Evolutionary conservation across 73 alveolate species (phyloP).

Genomic region (Blepharisma japonicum): DNA sequence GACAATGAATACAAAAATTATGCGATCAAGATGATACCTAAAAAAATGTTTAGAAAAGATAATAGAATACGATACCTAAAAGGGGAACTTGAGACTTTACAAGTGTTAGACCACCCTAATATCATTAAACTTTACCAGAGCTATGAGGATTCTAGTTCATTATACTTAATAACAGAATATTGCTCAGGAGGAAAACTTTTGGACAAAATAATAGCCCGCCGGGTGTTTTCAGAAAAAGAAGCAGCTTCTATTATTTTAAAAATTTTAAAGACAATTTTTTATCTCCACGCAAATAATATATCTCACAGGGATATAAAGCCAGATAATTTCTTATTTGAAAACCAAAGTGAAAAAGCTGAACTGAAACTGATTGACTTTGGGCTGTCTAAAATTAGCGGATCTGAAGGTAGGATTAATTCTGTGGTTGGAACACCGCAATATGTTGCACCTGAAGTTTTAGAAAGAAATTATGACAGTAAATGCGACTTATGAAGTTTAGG

Average conservation of each 20-base stretch:
- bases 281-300: background rate
- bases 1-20: too few relatives aligned
- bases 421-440: constrained; percentile 39
- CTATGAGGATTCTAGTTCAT: too few relatives aligned
- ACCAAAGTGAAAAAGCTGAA: background rate
- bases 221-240: constrained; percentile 9
- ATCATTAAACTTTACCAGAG: too few relatives aligned
- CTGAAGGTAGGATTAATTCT: background rate
- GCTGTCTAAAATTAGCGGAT: background rate
- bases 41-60: too few relatives aligned
- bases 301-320: constrained; percentile 22
- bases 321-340: constrained; percentile 8
- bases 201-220: constrained; percentile 3
- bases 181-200: constrained; percentile 56
- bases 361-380: constrained; percentile 10
- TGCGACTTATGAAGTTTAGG: constrained; percentile 68
- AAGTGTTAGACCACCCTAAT: too few relatives aligned
- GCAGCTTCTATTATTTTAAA: constrained; percentile 40
- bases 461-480: constrained; percentile 50
- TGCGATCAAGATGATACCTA: too few relatives aligned
- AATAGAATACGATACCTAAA: too few relatives aligned
- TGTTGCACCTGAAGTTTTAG: constrained; percentile 61
- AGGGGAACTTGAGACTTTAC: too few relatives aligned
- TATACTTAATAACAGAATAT: constrained; percentile 49
- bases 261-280: background rate